phyloP scores from a whole-genome alignment of 2,329 filamentous ascomycete species.

The Fulvia fulva region DNA sequence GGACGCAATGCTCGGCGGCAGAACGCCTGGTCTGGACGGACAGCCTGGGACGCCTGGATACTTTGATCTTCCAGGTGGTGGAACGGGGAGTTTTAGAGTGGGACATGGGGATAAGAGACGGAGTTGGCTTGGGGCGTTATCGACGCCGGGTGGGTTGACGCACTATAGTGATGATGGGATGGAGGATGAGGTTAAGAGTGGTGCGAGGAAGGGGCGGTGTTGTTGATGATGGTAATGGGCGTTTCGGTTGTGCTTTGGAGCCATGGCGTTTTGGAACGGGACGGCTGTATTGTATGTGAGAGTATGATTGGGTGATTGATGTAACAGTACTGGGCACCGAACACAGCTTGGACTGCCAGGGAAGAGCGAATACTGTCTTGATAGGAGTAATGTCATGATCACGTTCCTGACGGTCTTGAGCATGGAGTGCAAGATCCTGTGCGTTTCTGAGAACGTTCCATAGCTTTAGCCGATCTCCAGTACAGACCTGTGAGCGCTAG shows the following conservation, averaged over 20 bases:
- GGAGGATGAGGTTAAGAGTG: slow-evolving; percentile 23
- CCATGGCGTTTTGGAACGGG: not conserved
- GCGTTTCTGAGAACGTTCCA: too few relatives aligned
- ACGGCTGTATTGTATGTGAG: too few relatives aligned
- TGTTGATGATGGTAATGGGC: slow-evolving; percentile 19
- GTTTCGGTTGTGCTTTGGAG: not conserved
- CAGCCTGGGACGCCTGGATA: slow-evolving; percentile 38
- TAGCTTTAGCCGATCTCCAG: too few relatives aligned
- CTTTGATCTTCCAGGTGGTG: slow-evolving; percentile 46
- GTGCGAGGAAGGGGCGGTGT: slow-evolving; percentile 25
- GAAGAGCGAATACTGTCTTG: too few relatives aligned
- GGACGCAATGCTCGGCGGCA: slow-evolving; percentile 34
- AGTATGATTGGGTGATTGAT: too few relatives aligned
- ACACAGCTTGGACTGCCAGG: too few relatives aligned
- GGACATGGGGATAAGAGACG: slow-evolving; percentile 59
- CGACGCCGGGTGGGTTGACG: slow-evolving; percentile 38
- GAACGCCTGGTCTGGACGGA: slow-evolving; percentile 42
- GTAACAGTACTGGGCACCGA: too few relatives aligned
- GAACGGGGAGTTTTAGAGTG: slow-evolving; percentile 57
- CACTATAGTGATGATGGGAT: slow-evolving; percentile 25
- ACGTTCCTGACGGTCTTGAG: too few relatives aligned
- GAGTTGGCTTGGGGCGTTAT: slow-evolving; percentile 62
- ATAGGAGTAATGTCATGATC: too few relatives aligned
- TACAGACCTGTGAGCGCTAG: too few relatives aligned
- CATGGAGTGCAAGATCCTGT: too few relatives aligned